Evolutionary conservation across 2,329 filamentous ascomycete species (phyloP), one percentile per base, ranked within the genome.

Genomic region (Ceratocystis cacaofunesta): DNA sequence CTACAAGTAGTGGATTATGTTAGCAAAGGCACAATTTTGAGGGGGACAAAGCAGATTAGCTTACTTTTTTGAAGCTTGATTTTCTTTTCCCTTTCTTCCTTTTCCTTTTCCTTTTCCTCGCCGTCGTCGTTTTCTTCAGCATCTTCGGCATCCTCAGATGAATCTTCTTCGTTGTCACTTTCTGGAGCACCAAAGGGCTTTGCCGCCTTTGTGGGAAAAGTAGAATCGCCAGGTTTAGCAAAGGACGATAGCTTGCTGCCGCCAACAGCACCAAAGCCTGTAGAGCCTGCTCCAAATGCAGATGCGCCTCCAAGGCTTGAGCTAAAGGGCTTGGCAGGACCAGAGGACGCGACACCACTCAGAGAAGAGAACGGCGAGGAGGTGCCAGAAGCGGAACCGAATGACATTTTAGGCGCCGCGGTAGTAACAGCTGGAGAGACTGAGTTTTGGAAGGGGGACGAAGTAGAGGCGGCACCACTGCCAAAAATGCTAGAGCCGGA

Each of bases 171-270:
- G 2, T 77, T 80, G 61, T 86, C 85, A 67, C 83, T 87, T 48
- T 85, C 85, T 1, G 89, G 83, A 12, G 89, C 88, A 41, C 90
- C 90, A 72, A 96, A 94, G 0, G 89, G 82, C 74, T 84, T 89
- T 2, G 81, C 79, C 15, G 84, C 79, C 73, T 88, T 89, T 67
- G 78, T 82, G 46, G 62, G 48, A 10, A 78, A 80, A 48, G 81
- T 75, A 12, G 75, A 76, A 44, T 76, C 76, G 60, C 80, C 82
- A 36, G 84, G 80, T 62, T 85, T 83, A 64, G 85, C 88, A 74
- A 92, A 92, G 5, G 67, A 68, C 15, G 67, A 64, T 7, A 69
- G 66, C 52, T 73, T 75, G 19, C 64, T 62, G 15, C 63, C 75
- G 62, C 80, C 82, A 25, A 85, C 80, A 58, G 85, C 85, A 52